Evolutionary conservation across 2,329 filamentous ascomycete genomes (phyloP).

Genomic region (Metarhizium robertsii): DNA sequence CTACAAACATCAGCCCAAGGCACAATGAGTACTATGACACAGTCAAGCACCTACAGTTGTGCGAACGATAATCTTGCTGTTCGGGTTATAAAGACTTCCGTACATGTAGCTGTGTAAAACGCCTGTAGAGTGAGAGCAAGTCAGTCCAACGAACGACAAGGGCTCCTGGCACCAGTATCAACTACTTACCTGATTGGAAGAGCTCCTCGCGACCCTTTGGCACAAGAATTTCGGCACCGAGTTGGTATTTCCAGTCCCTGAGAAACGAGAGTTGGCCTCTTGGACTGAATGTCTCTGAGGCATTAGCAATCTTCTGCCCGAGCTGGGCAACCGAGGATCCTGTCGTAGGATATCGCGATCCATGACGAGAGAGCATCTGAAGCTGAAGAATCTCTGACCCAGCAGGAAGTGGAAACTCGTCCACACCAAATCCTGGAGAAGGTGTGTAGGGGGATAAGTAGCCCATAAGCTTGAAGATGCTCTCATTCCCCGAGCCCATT

Average conservation of each 20-base stretch:
- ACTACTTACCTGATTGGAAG: constrained; percentile 47
- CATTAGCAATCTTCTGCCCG: constrained; percentile 47
- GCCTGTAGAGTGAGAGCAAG: constrained; percentile 26
- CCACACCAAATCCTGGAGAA: constrained; percentile 63
- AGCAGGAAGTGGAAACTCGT: constrained; percentile 58
- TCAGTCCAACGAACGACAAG: background rate
- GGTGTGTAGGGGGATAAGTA: constrained; percentile 59
- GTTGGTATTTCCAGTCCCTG: constrained; percentile 57
- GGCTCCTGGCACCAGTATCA: background rate
- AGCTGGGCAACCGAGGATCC: constrained; percentile 45
- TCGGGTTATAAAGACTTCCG: constrained; percentile 59
- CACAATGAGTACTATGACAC: background rate
- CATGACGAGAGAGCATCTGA: constrained; percentile 64
- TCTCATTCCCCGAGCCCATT: constrained; percentile 43
- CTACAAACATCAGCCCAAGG: constrained; percentile 17
- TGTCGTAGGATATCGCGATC: constrained; percentile 61
- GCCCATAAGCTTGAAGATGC: constrained; percentile 64
- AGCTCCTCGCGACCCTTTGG: constrained; percentile 65
- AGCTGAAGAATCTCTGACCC: constrained; percentile 62
- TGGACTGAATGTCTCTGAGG: constrained; percentile 43
- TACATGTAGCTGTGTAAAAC: constrained; percentile 67
- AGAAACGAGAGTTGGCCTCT: constrained; percentile 55
- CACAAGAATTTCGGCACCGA: constrained; percentile 64
- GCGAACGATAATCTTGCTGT: constrained; percentile 62
- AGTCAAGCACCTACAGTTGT: constrained; percentile 42